A percentile compares a stretch with the other conserved stretches of the same genome.
phyloP scores from a whole-genome alignment of 768 basidiomycete genomes.

The Suillus paluster region DNA sequence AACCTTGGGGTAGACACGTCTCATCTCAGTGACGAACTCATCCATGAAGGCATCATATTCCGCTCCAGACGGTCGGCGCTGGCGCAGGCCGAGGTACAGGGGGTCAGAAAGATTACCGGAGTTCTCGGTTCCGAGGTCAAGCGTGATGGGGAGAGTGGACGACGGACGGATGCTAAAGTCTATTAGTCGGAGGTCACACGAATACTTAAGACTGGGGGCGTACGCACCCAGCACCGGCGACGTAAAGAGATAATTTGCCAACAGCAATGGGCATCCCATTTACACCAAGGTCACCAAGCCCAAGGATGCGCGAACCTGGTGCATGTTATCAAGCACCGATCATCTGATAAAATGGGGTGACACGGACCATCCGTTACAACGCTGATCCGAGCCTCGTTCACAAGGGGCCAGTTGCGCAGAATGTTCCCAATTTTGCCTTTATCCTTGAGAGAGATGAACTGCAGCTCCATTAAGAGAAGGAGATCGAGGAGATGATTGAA shows the following conservation, averaged over 20 bases:
- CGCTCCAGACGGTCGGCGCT: conserved; percentile 62
- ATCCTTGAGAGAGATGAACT: conserved; percentile 84
- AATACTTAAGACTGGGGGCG: conserved; percentile 1
- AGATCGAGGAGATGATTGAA: conserved; percentile 3
- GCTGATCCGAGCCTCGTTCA: conserved; percentile 80
- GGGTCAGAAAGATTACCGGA: conserved; percentile 81
- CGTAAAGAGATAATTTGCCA: conserved; percentile 91
- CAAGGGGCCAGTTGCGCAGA: conserved; percentile 71
- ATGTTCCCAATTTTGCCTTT: conserved; percentile 78
- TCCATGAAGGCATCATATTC: conserved; percentile 88
- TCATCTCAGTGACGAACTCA: conserved; percentile 89
- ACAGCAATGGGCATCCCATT: conserved; percentile 90
- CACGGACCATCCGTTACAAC: conserved; percentile 88
- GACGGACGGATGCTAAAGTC: conserved; percentile 66
- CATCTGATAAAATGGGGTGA: neutral
- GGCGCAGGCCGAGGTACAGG: conserved; percentile 85
- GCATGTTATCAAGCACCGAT: conserved; percentile 10
- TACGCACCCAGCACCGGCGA: conserved; percentile 84
- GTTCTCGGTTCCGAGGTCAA: conserved; percentile 92
- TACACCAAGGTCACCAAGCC: conserved; percentile 82
- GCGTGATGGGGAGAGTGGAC: conserved; percentile 80
- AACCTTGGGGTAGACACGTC: conserved; percentile 72
- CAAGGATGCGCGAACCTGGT: conserved; percentile 83
- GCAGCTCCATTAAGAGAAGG: conserved; percentile 19
- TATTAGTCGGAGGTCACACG: conserved; percentile 5